Base-by-base conservation (phyloP, 495 filamentous ascomycete species). In the Talaromyces liani region DNA sequence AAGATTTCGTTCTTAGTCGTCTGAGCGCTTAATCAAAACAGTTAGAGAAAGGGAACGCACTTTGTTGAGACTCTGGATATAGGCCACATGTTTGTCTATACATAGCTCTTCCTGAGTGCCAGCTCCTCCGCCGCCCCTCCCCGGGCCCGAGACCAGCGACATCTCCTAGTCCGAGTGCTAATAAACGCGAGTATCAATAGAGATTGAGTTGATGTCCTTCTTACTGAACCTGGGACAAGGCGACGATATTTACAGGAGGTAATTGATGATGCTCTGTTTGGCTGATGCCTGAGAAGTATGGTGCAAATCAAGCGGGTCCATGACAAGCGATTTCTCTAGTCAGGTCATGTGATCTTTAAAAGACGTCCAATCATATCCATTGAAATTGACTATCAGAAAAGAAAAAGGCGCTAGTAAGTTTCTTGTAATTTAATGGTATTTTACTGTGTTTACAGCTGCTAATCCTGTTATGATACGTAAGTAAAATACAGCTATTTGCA, bases 1-100 rank as follows among this genome's bases (percentile, higher is more conserved):
- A 69, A 58, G 68, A 65, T 64, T 64, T 56, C 6, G 7, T 18
- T n/a, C 45, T 49, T 20, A 20, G 18, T 20, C n/a, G 22, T 12
- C 10, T 24, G 22, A 24, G 22, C 22, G 22, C 22, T 24, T 24
- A 2, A 24, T 24, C 22, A 2, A 24, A 24, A 24, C 22, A 24
- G 22, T 24, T 24, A 24, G 22, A 70, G 61, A 69, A 68, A 58
- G 69, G 64, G 1, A 27, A 81, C 83, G 74, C 76, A 91, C 89
- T 59, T 87, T 92, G 73, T 98, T 92, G 65, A 98, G 81, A 67
- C 88, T 91, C 75, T 96, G 88, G 65, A 98, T 96, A 72, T 98
- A 98, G 67, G 87, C 81, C 67, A 98, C 91, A 75, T 98, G 94
- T 64, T 90, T 89, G 41, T 88, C 82, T 53, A 86, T 79, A 80